Conservation (phyloP, 148 eudicot species). For the Vaccinium corymbosum region DNA sequence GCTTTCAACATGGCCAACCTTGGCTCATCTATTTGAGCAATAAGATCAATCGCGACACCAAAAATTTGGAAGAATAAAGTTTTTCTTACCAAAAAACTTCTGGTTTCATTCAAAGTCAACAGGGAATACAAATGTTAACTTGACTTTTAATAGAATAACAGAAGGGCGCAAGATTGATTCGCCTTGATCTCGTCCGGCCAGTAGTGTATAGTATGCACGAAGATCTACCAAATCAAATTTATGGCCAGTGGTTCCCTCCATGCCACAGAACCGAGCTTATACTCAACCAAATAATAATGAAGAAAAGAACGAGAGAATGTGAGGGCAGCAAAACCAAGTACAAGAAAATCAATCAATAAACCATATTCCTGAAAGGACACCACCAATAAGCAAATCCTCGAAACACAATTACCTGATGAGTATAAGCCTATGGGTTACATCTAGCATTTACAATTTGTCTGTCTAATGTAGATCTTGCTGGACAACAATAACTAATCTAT, state of each 20-base stretch:
- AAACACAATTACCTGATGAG: neutral
- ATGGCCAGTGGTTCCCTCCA: neutral
- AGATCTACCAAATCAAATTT: neutral
- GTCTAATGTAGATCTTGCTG: neutral
- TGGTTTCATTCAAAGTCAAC: neutral
- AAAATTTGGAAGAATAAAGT: neutral
- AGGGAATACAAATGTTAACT: neutral
- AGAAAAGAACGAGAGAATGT: neutral
- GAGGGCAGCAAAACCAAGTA: neutral
- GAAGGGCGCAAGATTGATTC: neutral
- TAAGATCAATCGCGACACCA: neutral
- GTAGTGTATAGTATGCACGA: neutral
- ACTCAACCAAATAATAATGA: neutral
- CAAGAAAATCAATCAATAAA: neutral
- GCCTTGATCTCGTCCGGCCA: neutral
- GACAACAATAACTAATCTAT: neutral
- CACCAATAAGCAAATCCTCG: slow-evolving; percentile 1
- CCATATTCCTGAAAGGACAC: neutral
- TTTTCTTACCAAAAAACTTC: neutral
- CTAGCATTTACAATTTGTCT: neutral
- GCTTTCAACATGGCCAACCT: neutral
- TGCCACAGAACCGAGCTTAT: neutral
- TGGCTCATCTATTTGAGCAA: neutral
- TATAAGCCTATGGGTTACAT: neutral
- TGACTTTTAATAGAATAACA: neutral